Percentiles rank a stretch among this genome's conserved stretches.
Evolutionary conservation across 2,329 filamentous ascomycete genomes (phyloP).

Genomic region (Pseudodiploospora longispora): DNA sequence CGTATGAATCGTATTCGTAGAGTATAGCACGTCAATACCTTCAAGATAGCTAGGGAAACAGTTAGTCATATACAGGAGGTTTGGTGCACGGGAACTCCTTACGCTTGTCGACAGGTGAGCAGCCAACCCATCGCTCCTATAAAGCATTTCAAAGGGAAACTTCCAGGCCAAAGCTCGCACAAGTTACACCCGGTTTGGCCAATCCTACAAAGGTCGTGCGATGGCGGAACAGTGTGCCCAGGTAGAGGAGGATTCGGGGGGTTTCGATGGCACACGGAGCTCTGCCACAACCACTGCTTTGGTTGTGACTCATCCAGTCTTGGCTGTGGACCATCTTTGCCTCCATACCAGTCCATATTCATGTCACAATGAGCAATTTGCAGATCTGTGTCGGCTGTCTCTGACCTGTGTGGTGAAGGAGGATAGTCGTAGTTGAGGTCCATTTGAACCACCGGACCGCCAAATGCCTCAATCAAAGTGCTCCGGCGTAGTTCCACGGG

Average conservation of each 20-base stretch:
- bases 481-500: slow-evolving; percentile 26
- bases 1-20: slow-evolving; percentile 19
- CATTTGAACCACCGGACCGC: slow-evolving; percentile 15
- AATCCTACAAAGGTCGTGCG: slow-evolving; percentile 12
- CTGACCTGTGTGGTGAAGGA: neutral
- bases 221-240: slow-evolving; percentile 9
- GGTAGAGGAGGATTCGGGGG: slow-evolving; percentile 1
- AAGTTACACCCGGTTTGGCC: slow-evolving; percentile 5
- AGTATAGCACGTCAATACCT: slow-evolving; percentile 21
- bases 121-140: slow-evolving; percentile 25
- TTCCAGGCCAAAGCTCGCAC: slow-evolving; percentile 16
- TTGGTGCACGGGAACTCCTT: neutral
- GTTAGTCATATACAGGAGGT: neutral
- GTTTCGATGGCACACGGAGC: slow-evolving; percentile 19
- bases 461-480: slow-evolving; percentile 18
- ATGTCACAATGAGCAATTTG: slow-evolving; percentile 2
- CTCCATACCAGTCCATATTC: neutral
- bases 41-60: slow-evolving; percentile 17
- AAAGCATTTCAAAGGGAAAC: slow-evolving; percentile 10
- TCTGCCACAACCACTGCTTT: slow-evolving; percentile 17
- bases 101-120: slow-evolving; percentile 21
- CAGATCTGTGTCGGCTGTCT: neutral
- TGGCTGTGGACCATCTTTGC: neutral
- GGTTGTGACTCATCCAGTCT: slow-evolving; percentile 5
- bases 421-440: slow-evolving; percentile 15